Percentiles rank a stretch among this genome's conserved stretches.
phyloP scores from a whole-genome alignment of 306 rosid genomes.

The Malus asiatica region DNA sequence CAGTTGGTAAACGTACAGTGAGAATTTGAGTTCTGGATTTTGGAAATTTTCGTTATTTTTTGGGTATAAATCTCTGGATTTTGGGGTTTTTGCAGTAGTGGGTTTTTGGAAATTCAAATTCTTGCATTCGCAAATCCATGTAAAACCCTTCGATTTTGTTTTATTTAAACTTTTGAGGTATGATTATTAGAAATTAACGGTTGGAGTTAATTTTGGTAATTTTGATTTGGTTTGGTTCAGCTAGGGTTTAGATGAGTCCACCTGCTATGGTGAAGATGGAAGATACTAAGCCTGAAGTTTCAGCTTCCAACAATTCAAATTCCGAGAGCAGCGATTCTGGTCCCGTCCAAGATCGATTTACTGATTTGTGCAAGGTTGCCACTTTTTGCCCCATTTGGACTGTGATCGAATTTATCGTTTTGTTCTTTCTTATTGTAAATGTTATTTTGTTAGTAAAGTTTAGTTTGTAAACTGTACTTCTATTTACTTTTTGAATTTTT shows the following conservation, averaged over 20 bases:
- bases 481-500: background rate
- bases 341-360: constrained; percentile 45
- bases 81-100: background rate
- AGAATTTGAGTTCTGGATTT: background rate
- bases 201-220: background rate
- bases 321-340: constrained; percentile 21
- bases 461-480: background rate
- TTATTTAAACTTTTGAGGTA: background rate
- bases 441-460: background rate
- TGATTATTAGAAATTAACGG: background rate
- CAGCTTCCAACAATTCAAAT: constrained; percentile 11
- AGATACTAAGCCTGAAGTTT: constrained; percentile 27
- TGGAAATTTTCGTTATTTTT: background rate
- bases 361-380: constrained; percentile 60
- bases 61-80: background rate
- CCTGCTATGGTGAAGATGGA: constrained; percentile 42
- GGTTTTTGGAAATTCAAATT: background rate
- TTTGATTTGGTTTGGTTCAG: constrained; percentile 5
- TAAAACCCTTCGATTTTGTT: background rate
- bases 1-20: background rate
- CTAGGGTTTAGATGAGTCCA: constrained; percentile 41
- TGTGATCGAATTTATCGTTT: background rate
- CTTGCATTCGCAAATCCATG: background rate
- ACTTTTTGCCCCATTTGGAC: background rate
- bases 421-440: background rate